Percentiles rank a stretch among this genome's conserved stretches.
Conservation (phyloP, 2,329 filamentous ascomycete species). For the Fusarium sp. region DNA sequence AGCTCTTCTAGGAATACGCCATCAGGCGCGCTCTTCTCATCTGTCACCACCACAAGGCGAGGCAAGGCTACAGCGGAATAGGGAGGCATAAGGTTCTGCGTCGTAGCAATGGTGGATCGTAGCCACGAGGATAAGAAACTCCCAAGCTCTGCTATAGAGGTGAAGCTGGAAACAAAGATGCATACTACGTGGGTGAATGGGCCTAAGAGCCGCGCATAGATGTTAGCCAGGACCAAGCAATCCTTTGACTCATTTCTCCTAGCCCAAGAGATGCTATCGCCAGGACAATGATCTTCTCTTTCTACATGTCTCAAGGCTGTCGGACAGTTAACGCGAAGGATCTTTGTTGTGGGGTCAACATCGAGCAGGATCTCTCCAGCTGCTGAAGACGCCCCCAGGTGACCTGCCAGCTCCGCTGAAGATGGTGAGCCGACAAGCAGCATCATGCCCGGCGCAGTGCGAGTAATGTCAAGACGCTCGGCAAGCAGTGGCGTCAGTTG, state of each 20-base stretch:
- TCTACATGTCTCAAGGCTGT: not conserved
- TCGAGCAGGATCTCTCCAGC: not conserved
- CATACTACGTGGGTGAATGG: not conserved
- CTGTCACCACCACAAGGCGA: not conserved
- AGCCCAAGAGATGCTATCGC: not conserved
- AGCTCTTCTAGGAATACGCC: not conserved
- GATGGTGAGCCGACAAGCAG: not conserved
- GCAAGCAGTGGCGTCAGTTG: not conserved
- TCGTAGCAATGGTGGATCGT: not conserved
- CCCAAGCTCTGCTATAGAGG: not conserved
- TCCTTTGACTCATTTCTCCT: not conserved
- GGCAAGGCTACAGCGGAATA: not conserved
- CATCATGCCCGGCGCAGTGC: not conserved
- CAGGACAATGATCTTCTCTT: not conserved
- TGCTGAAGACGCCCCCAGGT: not conserved
- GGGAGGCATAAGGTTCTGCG: not conserved
- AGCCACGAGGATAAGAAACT: not conserved
- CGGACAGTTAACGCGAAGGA: not conserved
- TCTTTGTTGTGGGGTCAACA: not conserved
- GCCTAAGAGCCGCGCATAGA: not conserved
- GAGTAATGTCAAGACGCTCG: not conserved
- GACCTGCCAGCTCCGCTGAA: not conserved
- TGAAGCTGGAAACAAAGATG: conserved; percentile 1
- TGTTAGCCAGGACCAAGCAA: not conserved
- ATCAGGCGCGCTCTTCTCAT: not conserved